phyloP scores from a whole-genome alignment of 192 early-diverging fungal species.

The Diversispora epigaea region DNA sequence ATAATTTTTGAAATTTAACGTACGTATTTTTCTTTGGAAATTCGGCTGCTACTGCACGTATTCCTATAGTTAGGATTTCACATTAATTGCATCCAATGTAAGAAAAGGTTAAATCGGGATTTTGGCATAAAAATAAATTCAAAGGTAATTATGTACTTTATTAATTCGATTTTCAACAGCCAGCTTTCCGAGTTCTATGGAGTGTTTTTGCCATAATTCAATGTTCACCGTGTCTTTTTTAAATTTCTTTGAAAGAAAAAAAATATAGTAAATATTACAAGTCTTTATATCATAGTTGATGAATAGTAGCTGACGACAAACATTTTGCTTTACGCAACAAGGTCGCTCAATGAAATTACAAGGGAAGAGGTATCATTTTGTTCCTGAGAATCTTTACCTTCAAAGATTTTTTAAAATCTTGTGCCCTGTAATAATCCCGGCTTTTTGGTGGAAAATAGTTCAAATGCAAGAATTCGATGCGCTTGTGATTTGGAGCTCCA shows the following conservation, averaged over 20 bases:
- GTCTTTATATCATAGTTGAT: neutral
- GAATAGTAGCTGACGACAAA: neutral
- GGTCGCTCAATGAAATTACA: conserved; percentile 5
- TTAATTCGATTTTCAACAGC: conserved; percentile 26
- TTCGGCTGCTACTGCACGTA: conserved; percentile 14
- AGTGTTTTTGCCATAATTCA: conserved; percentile 21
- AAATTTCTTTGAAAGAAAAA: neutral
- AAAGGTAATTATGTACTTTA: conserved; percentile 14
- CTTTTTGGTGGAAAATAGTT: conserved; percentile 5
- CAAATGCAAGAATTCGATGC: neutral
- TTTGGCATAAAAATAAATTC: conserved; percentile 18
- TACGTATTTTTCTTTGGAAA: conserved; percentile 32
- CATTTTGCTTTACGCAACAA: conserved; percentile 16
- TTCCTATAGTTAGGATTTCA: conserved; percentile 11
- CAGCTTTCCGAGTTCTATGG: neutral
- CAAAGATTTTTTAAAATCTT: neutral
- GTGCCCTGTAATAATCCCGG: neutral
- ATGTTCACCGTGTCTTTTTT: conserved; percentile 7
- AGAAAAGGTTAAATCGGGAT: conserved; percentile 11
- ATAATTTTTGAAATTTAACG: conserved; percentile 21
- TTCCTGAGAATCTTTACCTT: neutral
- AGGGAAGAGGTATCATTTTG: neutral
- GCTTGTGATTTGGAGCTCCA: conserved; percentile 10
- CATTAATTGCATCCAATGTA: conserved; percentile 11
- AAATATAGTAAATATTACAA: conserved; percentile 11